phyloP scores from a whole-genome alignment of 2,329 filamentous ascomycete genomes.

The Ophiostoma pallidulum region DNA sequence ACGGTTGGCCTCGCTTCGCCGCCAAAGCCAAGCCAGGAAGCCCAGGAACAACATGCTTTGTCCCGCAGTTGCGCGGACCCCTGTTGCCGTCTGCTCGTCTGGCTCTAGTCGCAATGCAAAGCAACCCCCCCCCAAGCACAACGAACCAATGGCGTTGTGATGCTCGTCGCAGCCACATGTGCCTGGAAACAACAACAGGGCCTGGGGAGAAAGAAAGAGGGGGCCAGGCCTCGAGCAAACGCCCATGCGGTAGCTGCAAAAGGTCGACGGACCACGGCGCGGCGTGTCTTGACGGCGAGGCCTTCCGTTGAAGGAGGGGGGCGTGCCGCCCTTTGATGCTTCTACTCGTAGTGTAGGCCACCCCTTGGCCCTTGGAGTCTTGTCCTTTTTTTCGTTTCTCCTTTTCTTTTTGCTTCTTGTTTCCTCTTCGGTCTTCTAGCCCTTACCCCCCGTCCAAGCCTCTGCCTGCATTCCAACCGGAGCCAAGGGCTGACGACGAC shows the following conservation, averaged over 20 bases:
- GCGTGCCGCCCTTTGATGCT: no score
- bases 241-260: no score
- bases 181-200: slow-evolving; percentile 2
- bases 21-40: no score
- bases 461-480: slow-evolving; percentile 3
- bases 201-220: not conserved
- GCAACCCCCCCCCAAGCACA: not conserved
- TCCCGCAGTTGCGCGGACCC: no score
- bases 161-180: slow-evolving; percentile 1
- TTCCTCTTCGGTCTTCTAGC: not conserved
- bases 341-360: not conserved
- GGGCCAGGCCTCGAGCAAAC: not conserved
- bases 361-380: no score
- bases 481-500: slow-evolving; percentile 9
- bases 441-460: not conserved
- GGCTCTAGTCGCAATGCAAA: not conserved
- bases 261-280: no score
- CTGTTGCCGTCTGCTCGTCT: slow-evolving; percentile 2
- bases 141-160: slow-evolving; percentile 6
- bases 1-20: no score
- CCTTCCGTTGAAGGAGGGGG: no score
- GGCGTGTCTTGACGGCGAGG: no score
- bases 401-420: not conserved
- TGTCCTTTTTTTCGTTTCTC: not conserved
- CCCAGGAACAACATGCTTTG: no score